Conservation (phyloP, 352 stramenopile genomes). For the Phytophthora vignae region DNA sequence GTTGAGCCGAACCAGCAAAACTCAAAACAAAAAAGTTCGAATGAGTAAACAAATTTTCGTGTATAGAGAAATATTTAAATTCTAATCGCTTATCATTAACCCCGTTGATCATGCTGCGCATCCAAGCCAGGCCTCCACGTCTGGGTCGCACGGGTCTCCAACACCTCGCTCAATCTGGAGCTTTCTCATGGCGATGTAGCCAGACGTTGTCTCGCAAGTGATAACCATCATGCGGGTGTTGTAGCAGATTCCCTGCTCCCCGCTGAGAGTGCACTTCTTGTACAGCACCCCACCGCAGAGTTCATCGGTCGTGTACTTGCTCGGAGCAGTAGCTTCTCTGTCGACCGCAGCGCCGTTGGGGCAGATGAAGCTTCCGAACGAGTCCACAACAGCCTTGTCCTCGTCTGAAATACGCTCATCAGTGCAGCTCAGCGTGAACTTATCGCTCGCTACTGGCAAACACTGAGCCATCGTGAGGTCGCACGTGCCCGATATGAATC, state of each 20-base stretch:
- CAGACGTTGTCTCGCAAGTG: constrained; percentile 24
- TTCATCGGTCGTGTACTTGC: constrained; percentile 32
- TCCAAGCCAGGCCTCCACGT: constrained; percentile 41
- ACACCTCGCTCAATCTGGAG: constrained; percentile 36
- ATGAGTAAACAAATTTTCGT: no score
- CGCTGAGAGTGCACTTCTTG: constrained; percentile 34
- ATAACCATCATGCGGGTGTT: constrained; percentile 42
- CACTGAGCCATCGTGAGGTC: constrained; percentile 30
- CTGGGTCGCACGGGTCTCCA: constrained; percentile 28
- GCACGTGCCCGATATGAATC: constrained; percentile 27
- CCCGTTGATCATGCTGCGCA: constrained; percentile 6
- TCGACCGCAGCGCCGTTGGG: constrained; percentile 10
- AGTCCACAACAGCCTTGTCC: constrained; percentile 6
- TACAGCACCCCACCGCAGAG: constrained; percentile 38
- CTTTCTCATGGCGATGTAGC: constrained; percentile 29
- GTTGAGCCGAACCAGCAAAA: no score
- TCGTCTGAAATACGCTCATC: constrained; percentile 6
- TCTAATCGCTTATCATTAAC: background rate
- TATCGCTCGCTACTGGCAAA: constrained; percentile 21
- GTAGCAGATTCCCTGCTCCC: constrained; percentile 38
- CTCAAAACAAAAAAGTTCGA: no score
- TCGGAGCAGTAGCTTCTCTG: constrained; percentile 23
- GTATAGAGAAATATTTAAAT: background rate
- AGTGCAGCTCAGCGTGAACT: constrained; percentile 18
- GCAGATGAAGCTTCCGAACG: constrained; percentile 10